phyloP scores from a whole-genome alignment of 495 filamentous ascomycete species.

The Bombardia bombarda region DNA sequence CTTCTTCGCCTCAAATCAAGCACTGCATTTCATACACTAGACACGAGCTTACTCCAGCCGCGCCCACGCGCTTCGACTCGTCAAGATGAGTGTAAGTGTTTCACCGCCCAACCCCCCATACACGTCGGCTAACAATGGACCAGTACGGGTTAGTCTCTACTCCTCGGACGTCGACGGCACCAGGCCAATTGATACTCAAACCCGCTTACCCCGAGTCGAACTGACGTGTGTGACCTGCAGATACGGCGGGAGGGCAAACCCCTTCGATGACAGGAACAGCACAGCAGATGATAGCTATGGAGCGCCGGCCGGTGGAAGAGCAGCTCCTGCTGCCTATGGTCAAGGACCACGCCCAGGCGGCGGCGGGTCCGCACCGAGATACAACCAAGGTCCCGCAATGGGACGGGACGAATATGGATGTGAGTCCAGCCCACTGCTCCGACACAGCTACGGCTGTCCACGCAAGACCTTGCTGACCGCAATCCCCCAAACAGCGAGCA shows the following conservation, averaged over 20 bases:
- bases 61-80: constrained; percentile 6
- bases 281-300: constrained; percentile 5
- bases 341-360: constrained; percentile 38
- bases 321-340: constrained; percentile 22
- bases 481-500: constrained; percentile 23
- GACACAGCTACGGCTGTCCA: not conserved
- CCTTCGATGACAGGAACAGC: constrained; percentile 10
- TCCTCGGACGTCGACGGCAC: not conserved
- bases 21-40: too few relatives aligned
- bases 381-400: constrained; percentile 33
- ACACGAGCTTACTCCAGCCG: not conserved
- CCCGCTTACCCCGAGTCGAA: too few relatives aligned
- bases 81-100: constrained; percentile 42
- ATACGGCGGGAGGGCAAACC: constrained; percentile 36
- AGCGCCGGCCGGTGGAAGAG: constrained; percentile 15
- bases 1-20: too few relatives aligned
- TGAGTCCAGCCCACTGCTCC: constrained; percentile 23
- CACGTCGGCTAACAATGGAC: constrained; percentile 18
- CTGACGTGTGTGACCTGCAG: constrained; percentile 23
- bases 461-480: not conserved
- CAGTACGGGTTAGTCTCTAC: constrained; percentile 20
- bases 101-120: constrained; percentile 5
- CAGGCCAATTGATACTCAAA: too few relatives aligned
- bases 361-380: constrained; percentile 28
- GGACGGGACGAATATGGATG: constrained; percentile 40